Evolutionary conservation across 2,329 filamentous ascomycete genomes (phyloP).

Genomic region (Pseudogymnoascus sp.): DNA sequence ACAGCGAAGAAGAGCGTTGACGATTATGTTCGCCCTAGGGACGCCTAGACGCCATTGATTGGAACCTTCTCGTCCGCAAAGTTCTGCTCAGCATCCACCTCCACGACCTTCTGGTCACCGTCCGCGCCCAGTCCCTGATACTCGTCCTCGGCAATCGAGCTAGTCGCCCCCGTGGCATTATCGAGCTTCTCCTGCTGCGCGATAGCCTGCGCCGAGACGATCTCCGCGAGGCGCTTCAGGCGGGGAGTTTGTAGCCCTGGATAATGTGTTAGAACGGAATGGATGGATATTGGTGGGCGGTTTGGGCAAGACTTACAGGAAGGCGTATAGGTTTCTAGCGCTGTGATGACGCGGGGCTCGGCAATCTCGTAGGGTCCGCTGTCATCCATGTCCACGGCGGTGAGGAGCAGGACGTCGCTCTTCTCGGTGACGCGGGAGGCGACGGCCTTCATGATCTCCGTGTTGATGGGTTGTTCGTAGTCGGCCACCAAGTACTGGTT

Average conservation of each 20-base stretch:
- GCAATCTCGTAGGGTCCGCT: slow-evolving; percentile 98
- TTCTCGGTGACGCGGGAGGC: slow-evolving; percentile 96
- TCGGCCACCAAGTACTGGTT: slow-evolving; percentile 98
- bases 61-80: not conserved
- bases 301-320: slow-evolving; percentile 60
- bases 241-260: slow-evolving; percentile 91
- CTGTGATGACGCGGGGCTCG: slow-evolving; percentile 90
- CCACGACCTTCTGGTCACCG: not conserved
- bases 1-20: not conserved
- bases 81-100: not conserved
- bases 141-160: slow-evolving; percentile 36
- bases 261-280: slow-evolving; percentile 22
- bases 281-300: not conserved
- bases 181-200: slow-evolving; percentile 86
- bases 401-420: slow-evolving; percentile 87
- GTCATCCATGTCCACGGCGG: slow-evolving; percentile 98
- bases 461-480: slow-evolving; percentile 98
- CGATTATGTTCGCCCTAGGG: not conserved
- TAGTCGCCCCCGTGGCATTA: not conserved
- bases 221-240: slow-evolving; percentile 93
- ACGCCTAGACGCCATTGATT: not conserved
- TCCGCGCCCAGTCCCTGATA: not conserved
- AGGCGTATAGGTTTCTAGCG: slow-evolving; percentile 94
- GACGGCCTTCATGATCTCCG: slow-evolving; percentile 99
- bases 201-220: slow-evolving; percentile 92